These are phyloP conservation scores for Diplosphaera chodatii DNA, from an alignment of 139 green algal species.

Conservation along the genomic window DNA sequence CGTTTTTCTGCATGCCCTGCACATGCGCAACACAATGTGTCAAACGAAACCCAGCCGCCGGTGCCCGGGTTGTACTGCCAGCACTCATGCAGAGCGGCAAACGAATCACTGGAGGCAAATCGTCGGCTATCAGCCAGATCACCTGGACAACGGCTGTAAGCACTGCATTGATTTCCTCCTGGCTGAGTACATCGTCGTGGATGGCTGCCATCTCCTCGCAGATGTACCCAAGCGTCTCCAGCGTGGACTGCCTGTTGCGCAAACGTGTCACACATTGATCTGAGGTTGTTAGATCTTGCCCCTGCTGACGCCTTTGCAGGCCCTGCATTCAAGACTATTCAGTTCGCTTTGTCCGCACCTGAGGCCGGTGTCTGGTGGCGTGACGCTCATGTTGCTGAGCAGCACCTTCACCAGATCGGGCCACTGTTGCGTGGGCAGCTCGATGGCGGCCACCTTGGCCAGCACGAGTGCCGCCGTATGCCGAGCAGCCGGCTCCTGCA, in stretches of 20 bases:
- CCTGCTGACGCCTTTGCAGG: too few species aligned
- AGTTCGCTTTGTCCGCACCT: neutral
- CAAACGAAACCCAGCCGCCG: too few species aligned
- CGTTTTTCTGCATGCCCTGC: slow-evolving; percentile 77
- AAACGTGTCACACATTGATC: too few species aligned
- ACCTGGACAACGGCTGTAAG: slow-evolving; percentile 86
- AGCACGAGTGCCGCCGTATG: slow-evolving; percentile 83
- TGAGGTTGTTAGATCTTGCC: too few species aligned
- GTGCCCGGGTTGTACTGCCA: too few species aligned
- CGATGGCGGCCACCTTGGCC: slow-evolving; percentile 90
- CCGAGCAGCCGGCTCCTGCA: slow-evolving; percentile 34
- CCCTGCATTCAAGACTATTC: too few species aligned
- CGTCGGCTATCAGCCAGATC: too few species aligned
- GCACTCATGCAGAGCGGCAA: too few species aligned
- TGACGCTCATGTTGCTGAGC: slow-evolving; percentile 42
- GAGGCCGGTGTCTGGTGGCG: slow-evolving; percentile 14
- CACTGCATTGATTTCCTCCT: slow-evolving; percentile 89
- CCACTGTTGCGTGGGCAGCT: slow-evolving; percentile 81
- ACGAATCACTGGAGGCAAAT: too few species aligned
- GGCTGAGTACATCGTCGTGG: slow-evolving; percentile 71
- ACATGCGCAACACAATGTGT: slow-evolving; percentile 19
- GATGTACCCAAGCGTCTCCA: slow-evolving; percentile 90
- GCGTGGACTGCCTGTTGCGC: slow-evolving; percentile 66
- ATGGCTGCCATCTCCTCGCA: slow-evolving; percentile 89
- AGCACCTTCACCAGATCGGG: slow-evolving; percentile 71